Evolutionary conservation across 2,329 filamentous ascomycete species (phyloP), one percentile per base, ranked within the genome.

Genomic region (Tolypocladium inflatum): DNA sequence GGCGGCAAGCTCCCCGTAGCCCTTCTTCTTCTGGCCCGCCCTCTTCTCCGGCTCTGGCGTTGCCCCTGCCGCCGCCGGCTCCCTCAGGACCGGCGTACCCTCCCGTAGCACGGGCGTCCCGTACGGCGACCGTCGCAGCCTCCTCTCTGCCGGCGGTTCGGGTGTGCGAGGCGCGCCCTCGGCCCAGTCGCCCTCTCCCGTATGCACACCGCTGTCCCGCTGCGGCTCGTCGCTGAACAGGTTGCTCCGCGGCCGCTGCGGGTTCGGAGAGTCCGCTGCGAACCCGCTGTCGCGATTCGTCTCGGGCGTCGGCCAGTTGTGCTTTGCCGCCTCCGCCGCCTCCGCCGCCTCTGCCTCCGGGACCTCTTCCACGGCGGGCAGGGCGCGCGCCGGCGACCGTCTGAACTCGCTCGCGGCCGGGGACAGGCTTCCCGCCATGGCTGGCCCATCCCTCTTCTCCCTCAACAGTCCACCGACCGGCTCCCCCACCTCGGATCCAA

Each of bases 191-290:
- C 75, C 77, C 52, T 82, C 80, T 23, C 75, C 77, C 50, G 83
- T 71, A 63, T 84, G 79, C 37, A 84, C 77, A 33, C 80, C 82
- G 67, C 83, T 85, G 64, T 86, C 82, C 50, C 79, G 76, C 54
- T 74, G 70, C 37, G 69, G 65, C 37, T 74, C 70, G 23, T 74
- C 68, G 15, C 70, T 68, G 17, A 68, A 61, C 1, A 65, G 58
- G 55, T 68, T 67, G 61, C 69, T 76, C 57, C 68, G 67, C 55
- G 73, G 71, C 53, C 67, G 69, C 55, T 71, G 70, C 43, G 72
- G 68, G 48, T 71, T 71, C 17, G 80, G 75, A 2, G 80, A 78
- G 52, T 74, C 78, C 6, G 75, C 68, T 30, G 58, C 67, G 54
- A 70, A 65, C 30, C 65, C 66, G 54, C 66, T 71, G 57, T 70